These are phyloP conservation scores for Macrocystidia cucumis DNA, from an alignment of 1,284 basidiomycete genomes.

Conservation along the genomic window DNA sequence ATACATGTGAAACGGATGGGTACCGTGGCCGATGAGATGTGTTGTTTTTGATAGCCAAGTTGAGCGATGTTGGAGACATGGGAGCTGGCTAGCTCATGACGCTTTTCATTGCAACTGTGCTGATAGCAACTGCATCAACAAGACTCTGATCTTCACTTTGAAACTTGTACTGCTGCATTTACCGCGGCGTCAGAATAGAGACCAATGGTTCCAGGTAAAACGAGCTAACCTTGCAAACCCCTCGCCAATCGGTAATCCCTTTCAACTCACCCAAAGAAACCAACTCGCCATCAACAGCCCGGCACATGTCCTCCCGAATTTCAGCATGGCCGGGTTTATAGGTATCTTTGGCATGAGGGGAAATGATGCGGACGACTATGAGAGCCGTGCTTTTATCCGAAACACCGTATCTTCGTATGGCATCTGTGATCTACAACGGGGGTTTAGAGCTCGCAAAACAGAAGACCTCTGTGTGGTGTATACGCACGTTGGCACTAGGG, in stretches of 20 bases:
- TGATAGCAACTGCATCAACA: constrained; percentile 64
- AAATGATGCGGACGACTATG: constrained; percentile 65
- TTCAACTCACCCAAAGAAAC: constrained; percentile 38
- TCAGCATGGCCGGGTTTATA: no score
- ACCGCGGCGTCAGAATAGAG: not conserved
- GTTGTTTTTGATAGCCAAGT: no score
- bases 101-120: constrained; percentile 76
- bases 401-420: constrained; percentile 78
- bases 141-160: constrained; percentile 29
- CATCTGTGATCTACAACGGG: constrained; percentile 69
- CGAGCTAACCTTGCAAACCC: constrained; percentile 60
- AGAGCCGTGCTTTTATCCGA: constrained; percentile 59
- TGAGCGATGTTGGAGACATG: no score
- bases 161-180: constrained; percentile 68
- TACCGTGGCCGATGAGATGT: no score
- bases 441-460: not conserved
- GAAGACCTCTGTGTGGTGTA: no score
- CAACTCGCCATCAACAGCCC: constrained; percentile 49
- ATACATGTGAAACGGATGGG: no score
- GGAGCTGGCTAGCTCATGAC: no score
- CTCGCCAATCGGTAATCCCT: constrained; percentile 59
- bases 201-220: not conserved
- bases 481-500: constrained; percentile 74
- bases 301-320: constrained; percentile 43
- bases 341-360: constrained; percentile 22